Percentiles rank a stretch among this genome's conserved stretches.
Evolutionary conservation across 176 grass and related monocot genomes (phyloP).

Genomic region (Eleusine indica): DNA sequence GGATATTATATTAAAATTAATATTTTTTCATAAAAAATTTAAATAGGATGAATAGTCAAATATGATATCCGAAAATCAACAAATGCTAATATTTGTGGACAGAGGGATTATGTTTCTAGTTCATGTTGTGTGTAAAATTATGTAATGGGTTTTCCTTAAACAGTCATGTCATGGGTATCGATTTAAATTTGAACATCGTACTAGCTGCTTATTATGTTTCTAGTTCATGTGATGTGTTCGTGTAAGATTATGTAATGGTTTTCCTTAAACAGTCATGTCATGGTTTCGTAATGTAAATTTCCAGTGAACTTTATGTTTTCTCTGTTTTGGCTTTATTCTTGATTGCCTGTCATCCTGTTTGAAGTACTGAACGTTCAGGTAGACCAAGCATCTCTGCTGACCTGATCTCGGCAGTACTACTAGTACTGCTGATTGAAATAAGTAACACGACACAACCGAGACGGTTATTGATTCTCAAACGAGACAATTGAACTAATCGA

Average conservation of each 20-base stretch:
- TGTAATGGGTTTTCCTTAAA: neutral
- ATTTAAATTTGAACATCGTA: too few species aligned
- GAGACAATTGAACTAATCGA: constrained; percentile 49
- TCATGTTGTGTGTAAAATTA: neutral
- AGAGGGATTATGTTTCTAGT: too few species aligned
- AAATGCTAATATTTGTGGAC: too few species aligned
- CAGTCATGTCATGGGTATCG: neutral
- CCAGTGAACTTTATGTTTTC: neutral
- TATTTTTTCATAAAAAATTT: too few species aligned
- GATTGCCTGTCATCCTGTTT: neutral
- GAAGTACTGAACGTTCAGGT: neutral
- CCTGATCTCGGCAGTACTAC: neutral
- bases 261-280: neutral
- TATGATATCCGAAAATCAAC: too few species aligned
- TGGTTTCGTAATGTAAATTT: neutral
- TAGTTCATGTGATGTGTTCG: neutral
- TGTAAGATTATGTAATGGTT: neutral
- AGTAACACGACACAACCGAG: neutral
- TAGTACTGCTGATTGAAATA: neutral
- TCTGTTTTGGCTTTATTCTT: neutral
- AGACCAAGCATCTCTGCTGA: neutral
- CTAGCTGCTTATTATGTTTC: neutral
- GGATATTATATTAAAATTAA: too few species aligned
- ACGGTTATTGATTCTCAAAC: neutral
- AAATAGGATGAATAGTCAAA: too few species aligned